Conservation (phyloP, 306 rosid genomes). For the Vigna angularis region DNA sequence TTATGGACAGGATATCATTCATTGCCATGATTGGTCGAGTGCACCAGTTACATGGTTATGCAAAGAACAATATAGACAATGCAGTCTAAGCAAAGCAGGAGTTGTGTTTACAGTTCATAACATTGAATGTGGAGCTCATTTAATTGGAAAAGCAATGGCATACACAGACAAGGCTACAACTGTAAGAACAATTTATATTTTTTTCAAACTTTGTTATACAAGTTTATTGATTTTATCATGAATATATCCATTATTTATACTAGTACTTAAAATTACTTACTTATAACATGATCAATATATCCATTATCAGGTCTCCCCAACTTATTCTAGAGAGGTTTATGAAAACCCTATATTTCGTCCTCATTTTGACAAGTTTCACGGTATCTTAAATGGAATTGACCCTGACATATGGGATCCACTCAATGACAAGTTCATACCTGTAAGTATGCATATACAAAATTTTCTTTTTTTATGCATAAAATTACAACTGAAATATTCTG, state of each 20-base stretch:
- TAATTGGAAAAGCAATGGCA: constrained; percentile 72
- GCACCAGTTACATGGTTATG: constrained; percentile 93
- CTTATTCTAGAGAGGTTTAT: constrained; percentile 72
- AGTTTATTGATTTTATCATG: not conserved
- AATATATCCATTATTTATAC: not conserved
- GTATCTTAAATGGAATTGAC: constrained; percentile 88
- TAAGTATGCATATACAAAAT: constrained; percentile 49
- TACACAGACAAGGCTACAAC: constrained; percentile 77
- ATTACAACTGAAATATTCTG: constrained; percentile 33
- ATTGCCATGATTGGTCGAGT: constrained; percentile 94
- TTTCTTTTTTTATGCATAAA: not conserved
- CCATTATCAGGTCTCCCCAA: constrained; percentile 66
- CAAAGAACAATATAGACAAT: constrained; percentile 72
- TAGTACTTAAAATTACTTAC: not conserved
- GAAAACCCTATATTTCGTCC: constrained; percentile 68
- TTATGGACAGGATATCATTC: constrained; percentile 75
- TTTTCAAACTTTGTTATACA: not conserved
- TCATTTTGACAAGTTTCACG: constrained; percentile 77
- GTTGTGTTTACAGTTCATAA: constrained; percentile 86
- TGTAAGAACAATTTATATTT: constrained; percentile 40
- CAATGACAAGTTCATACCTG: constrained; percentile 74
- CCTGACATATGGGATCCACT: constrained; percentile 87
- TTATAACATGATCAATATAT: too few relatives aligned
- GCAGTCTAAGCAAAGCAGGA: constrained; percentile 72
- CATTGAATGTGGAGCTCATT: constrained; percentile 76